Evolutionary conservation across 2,329 filamentous ascomycete genomes (phyloP).

Genomic region (Bipolaris oryzae): DNA sequence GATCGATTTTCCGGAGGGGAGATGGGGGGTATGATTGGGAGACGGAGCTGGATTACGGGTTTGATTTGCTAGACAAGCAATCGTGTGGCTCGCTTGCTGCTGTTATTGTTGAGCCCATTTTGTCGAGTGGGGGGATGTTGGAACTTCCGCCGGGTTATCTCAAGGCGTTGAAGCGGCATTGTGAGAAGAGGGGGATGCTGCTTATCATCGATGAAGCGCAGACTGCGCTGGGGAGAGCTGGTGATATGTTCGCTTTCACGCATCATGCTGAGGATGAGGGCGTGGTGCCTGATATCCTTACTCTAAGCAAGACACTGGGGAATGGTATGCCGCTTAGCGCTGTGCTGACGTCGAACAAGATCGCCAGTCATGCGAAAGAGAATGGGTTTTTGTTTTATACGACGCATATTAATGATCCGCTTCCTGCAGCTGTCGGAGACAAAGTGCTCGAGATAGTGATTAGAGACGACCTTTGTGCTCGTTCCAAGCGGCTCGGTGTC

Average conservation of each 20-base stretch:
- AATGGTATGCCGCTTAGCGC: slow-evolving; percentile 65
- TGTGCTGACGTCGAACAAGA: slow-evolving; percentile 61
- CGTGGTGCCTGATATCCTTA: slow-evolving; percentile 60
- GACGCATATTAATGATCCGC: slow-evolving; percentile 67
- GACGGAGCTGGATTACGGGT: slow-evolving; percentile 67
- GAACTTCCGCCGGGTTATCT: slow-evolving; percentile 66
- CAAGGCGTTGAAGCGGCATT: slow-evolving; percentile 57
- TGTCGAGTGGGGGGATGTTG: slow-evolving; percentile 65
- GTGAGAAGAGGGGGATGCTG: slow-evolving; percentile 42
- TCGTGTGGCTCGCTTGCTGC: slow-evolving; percentile 67
- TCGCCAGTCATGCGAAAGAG: slow-evolving; percentile 57
- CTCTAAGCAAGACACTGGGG: slow-evolving; percentile 66
- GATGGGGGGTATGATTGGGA: slow-evolving; percentile 71
- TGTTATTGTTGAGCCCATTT: slow-evolving; percentile 66
- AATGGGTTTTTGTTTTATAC: slow-evolving; percentile 64
- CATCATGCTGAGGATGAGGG: slow-evolving; percentile 37
- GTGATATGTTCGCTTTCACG: slow-evolving; percentile 59
- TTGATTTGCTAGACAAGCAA: slow-evolving; percentile 64
- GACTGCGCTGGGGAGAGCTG: slow-evolving; percentile 44
- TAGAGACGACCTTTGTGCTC: slow-evolving; percentile 59
- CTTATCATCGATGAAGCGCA: slow-evolving; percentile 49
- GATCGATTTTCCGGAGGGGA: slow-evolving; percentile 63
- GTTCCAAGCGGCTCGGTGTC: slow-evolving; percentile 53
- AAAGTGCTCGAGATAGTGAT: slow-evolving; percentile 68
- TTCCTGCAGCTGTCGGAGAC: slow-evolving; percentile 64